Evolutionary conservation across 2,329 filamentous ascomycete genomes (phyloP).

Genomic region (Ophiostoma ulmi): DNA sequence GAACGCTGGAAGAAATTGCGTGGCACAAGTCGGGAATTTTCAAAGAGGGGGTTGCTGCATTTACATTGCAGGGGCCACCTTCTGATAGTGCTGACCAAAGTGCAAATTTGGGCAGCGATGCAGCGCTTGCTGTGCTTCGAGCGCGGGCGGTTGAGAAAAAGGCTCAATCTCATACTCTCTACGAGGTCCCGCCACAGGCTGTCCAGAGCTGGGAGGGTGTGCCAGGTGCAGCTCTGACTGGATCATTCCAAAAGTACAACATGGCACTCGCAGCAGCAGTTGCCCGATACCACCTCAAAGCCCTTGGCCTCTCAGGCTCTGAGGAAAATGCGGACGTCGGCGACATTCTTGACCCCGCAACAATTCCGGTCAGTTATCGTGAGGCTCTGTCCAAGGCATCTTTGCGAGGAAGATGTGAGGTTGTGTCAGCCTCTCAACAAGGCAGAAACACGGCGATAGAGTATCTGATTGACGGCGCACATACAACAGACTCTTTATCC

Average conservation of each 20-base stretch:
- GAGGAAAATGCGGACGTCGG: slow-evolving; percentile 27
- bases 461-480: slow-evolving; percentile 91
- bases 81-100: neutral
- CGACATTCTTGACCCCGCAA: slow-evolving; percentile 46
- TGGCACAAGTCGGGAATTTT: slow-evolving; percentile 73
- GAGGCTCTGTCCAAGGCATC: slow-evolving; percentile 69
- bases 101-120: slow-evolving; percentile 4
- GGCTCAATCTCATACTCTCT: slow-evolving; percentile 41
- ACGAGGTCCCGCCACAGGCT: slow-evolving; percentile 44
- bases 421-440: slow-evolving; percentile 47
- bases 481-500: slow-evolving; percentile 84
- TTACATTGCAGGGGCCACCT: slow-evolving; percentile 40
- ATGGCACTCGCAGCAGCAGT: slow-evolving; percentile 41
- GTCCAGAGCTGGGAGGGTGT: slow-evolving; percentile 45
- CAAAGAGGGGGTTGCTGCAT: slow-evolving; percentile 54
- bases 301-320: neutral
- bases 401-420: slow-evolving; percentile 74
- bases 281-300: slow-evolving; percentile 28
- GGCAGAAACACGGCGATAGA: slow-evolving; percentile 56
- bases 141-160: slow-evolving; percentile 50
- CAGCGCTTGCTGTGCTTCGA: slow-evolving; percentile 50
- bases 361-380: slow-evolving; percentile 30
- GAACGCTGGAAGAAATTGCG: slow-evolving; percentile 60
- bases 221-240: slow-evolving; percentile 41
- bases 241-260: slow-evolving; percentile 55